phyloP scores from a whole-genome alignment of 1,284 basidiomycete species.

The Trichosporon inkin region DNA sequence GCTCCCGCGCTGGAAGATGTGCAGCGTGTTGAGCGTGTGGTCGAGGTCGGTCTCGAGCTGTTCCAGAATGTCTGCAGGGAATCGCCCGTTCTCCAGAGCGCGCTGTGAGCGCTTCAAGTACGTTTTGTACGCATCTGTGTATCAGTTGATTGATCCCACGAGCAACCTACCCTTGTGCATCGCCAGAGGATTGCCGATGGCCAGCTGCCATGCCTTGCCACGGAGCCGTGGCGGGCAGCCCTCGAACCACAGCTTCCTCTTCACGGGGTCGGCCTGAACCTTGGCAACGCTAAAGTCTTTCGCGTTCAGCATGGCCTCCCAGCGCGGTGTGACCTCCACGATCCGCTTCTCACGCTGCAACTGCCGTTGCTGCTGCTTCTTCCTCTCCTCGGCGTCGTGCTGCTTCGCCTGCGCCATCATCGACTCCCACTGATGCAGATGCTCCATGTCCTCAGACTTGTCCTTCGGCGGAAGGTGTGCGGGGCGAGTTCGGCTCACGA shows the following conservation, averaged over 20 bases:
- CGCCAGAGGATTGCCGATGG: constrained; percentile 82
- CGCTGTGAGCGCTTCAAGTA: constrained; percentile 70
- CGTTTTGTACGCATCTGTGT: constrained; percentile 67
- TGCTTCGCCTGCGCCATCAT: constrained; percentile 66
- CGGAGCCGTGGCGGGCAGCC: constrained; percentile 84
- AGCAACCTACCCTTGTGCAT: constrained; percentile 68
- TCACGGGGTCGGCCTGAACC: constrained; percentile 41
- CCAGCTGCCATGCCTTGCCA: constrained; percentile 79
- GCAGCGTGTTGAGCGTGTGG: constrained; percentile 76
- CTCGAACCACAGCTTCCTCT: constrained; percentile 83
- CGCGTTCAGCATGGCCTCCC: constrained; percentile 45
- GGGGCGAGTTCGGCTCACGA: constrained; percentile 59
- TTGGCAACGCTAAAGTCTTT: constrained; percentile 24
- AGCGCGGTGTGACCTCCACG: constrained; percentile 35
- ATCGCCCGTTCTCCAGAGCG: constrained; percentile 65
- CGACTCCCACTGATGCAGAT: constrained; percentile 79
- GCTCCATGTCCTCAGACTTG: constrained; percentile 72
- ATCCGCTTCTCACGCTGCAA: constrained; percentile 40
- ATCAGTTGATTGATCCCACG: constrained; percentile 7
- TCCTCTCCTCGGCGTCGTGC: constrained; percentile 33
- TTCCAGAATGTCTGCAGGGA: constrained; percentile 65
- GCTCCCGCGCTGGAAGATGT: constrained; percentile 75
- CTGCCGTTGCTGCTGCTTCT: constrained; percentile 26
- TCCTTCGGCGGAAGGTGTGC: constrained; percentile 78
- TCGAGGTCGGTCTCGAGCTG: constrained; percentile 75